Evolutionary conservation across 2,329 filamentous ascomycete genomes (phyloP).

Genomic region (Grosmannia clavigera): DNA sequence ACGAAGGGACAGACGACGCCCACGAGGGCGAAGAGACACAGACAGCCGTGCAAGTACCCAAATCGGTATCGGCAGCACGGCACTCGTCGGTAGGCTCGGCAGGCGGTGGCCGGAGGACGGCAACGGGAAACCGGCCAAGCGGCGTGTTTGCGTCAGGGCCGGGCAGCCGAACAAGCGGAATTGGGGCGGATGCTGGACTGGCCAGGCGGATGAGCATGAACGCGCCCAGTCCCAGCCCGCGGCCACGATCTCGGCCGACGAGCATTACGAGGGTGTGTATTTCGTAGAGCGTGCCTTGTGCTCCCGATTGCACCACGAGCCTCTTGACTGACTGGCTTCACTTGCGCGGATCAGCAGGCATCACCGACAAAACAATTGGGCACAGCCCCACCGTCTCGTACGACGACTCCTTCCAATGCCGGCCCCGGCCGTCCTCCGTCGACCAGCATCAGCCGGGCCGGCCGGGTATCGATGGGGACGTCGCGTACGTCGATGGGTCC

Average conservation of each 20-base stretch:
- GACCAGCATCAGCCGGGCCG: conserved; percentile 13
- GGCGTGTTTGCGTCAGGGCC: conserved; percentile 27
- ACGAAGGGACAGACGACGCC: background rate
- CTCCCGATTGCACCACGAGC: background rate
- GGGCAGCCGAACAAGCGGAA: conserved; percentile 19
- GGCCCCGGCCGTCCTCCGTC: conserved; percentile 17
- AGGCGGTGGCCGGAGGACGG: conserved; percentile 13
- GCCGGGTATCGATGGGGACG: conserved; percentile 41
- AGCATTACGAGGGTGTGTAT: conserved; percentile 45
- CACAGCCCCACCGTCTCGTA: conserved; percentile 46
- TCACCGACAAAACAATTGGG: conserved; percentile 66
- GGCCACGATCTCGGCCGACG: conserved; percentile 41
- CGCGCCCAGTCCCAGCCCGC: conserved; percentile 60
- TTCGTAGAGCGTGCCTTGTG: conserved; percentile 16
- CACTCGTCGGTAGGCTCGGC: conserved; percentile 13
- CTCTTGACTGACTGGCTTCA: background rate
- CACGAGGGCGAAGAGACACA: conserved; percentile 9
- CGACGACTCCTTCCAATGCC: conserved; percentile 49
- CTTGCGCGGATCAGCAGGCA: conserved; percentile 34
- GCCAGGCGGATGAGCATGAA: conserved; percentile 57
- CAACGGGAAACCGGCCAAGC: conserved; percentile 31
- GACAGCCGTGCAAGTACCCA: conserved; percentile 12
- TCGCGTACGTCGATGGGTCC: conserved; percentile 56
- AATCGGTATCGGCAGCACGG: background rate
- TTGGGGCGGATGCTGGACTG: conserved; percentile 37